Conservation (phyloP, 495 filamentous ascomycete species). For the Penicillium macrosclerotiorum region DNA sequence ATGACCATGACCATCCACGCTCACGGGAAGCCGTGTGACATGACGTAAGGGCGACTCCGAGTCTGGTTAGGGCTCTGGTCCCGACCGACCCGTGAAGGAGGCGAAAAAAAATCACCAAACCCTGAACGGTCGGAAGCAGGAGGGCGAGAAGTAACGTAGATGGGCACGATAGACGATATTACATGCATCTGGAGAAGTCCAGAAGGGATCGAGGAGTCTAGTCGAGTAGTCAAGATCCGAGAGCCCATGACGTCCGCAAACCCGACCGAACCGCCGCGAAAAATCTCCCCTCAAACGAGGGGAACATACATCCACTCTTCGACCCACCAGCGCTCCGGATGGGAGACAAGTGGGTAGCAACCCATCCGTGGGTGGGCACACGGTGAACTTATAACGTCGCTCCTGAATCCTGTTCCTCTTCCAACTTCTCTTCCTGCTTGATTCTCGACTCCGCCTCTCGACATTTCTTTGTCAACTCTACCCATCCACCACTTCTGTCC, state of each 20-base stretch:
- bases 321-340: conserved; percentile 40
- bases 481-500: conserved; percentile 3
- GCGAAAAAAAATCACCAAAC: too few species aligned
- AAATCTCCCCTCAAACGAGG: conserved; percentile 22
- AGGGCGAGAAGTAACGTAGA: too few species aligned
- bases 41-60: conserved; percentile 26
- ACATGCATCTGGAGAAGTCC: too few species aligned
- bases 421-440: conserved; percentile 9
- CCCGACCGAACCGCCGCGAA: not conserved
- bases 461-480: conserved; percentile 1
- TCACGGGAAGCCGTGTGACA: conserved; percentile 25
- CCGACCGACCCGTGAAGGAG: conserved; percentile 17
- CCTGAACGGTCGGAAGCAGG: too few species aligned
- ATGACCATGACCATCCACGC: not conserved
- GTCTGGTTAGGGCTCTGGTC: conserved; percentile 10
- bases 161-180: too few species aligned
- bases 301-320: conserved; percentile 36
- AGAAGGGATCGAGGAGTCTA: too few species aligned
- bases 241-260: conserved; percentile 12
- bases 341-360: conserved; percentile 37
- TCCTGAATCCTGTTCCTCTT: conserved; percentile 20
- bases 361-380: conserved; percentile 28
- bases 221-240: not conserved
- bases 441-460: conserved; percentile 8
- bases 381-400: conserved; percentile 39